Evolutionary conservation across 2,329 filamentous ascomycete species (phyloP), one percentile per base, ranked within the genome.

Genomic region (Alternaria viburni): DNA sequence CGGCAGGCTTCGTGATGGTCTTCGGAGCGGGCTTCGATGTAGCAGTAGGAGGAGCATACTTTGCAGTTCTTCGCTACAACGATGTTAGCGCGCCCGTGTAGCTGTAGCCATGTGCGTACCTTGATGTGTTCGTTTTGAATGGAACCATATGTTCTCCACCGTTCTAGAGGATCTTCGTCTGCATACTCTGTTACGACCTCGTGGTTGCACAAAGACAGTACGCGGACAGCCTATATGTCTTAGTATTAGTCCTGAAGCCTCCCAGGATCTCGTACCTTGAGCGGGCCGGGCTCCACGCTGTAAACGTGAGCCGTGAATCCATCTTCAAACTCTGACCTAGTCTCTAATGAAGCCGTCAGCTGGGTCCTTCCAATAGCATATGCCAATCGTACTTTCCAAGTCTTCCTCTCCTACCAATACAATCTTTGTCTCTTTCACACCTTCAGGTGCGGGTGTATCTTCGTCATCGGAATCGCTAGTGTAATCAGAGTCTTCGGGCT

Each of bases 231-330:
- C 74, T 95, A 86, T 76, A 74, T 88, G 89, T 21, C 15, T 41
- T 41, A 23, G 50, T 43, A 55, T 13, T 4, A 45, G 23, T 19
- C 8, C 26, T 19, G 7, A 10, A 13, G 10, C n/a, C 17, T 45
- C 17, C 4, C 6, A 49, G 13, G 23, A 11, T n/a, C 32, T 58
- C 77, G 44, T 80, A 88, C 90, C 78, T 90, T 90, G 15, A 93
- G 83, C 1, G 89, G 86, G 41, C 88, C 86, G 1, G 91, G 86
- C 45, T 92, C 89, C 17, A 98, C 76, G 73, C 93, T 97, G 82
- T 98, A 98, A 46, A 98, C 83, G 72, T 97, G 93, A 63, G 97
- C 90, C 0, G 92, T 91, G 0, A 85, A 86, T 57, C 97, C 88
- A n/a, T 88, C 83, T 52, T 91, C 86, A 69, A 95, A 96, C 15